Percentiles rank a stretch among this genome's conserved stretches.
These are phyloP conservation scores for Cicer pinnatifidum DNA, from an alignment of 306 rosid species.

Conservation along the genomic window DNA sequence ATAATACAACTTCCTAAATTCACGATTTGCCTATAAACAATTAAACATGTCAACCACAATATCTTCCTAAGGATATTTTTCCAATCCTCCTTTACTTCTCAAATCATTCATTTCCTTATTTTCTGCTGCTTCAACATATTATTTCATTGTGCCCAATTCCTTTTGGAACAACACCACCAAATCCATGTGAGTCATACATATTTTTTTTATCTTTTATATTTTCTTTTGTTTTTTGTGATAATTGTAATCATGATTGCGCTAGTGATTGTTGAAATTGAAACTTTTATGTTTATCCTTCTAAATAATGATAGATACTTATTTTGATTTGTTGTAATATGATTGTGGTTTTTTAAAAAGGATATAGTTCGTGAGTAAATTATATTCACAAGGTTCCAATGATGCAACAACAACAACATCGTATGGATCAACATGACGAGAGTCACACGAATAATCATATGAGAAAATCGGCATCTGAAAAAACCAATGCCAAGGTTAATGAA, in stretches of 20 bases:
- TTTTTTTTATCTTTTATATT: not conserved
- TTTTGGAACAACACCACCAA: conserved; percentile 21
- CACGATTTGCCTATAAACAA: conserved; percentile 5
- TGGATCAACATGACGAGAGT: conserved; percentile 35
- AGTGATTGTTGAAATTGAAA: not conserved
- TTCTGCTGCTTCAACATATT: not conserved
- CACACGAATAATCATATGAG: conserved; percentile 32
- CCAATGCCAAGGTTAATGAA: conserved; percentile 45
- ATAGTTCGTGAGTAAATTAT: conserved; percentile 26
- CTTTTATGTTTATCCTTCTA: not conserved
- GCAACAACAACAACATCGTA: conserved; percentile 27
- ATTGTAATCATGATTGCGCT: not conserved
- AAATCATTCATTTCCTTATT: conserved; percentile 15
- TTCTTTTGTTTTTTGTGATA: not conserved
- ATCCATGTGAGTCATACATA: not conserved
- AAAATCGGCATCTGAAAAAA: conserved; percentile 15
- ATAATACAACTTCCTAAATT: conserved; percentile 37
- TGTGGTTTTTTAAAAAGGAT: not conserved
- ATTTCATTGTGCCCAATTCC: conserved; percentile 22
- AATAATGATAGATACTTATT: not conserved
- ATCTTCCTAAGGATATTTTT: conserved; percentile 14
- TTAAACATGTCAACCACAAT: conserved; percentile 10
- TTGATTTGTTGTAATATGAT: conserved; percentile 20
- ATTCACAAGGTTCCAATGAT: conserved; percentile 33
- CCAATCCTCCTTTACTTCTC: not conserved